These are phyloP conservation scores for Fusarium circinatum DNA, from an alignment of 2,329 filamentous ascomycete species.

Conservation along the genomic window DNA sequence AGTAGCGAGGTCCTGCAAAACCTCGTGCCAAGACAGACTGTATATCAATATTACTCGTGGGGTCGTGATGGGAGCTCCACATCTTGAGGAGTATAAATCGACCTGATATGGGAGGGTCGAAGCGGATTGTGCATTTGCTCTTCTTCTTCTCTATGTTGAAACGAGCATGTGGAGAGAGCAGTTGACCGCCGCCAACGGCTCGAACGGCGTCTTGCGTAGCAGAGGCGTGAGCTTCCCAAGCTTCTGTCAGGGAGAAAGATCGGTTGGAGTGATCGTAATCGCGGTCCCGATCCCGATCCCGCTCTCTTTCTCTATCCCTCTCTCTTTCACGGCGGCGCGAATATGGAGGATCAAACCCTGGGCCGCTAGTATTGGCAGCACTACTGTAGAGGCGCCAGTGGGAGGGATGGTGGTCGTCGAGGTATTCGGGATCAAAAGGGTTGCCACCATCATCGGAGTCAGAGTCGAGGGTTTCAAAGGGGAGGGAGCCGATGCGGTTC, in stretches of 20 bases:
- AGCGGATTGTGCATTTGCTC: slow-evolving; percentile 86
- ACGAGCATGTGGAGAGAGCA: slow-evolving; percentile 78
- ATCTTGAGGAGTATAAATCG: slow-evolving; percentile 89
- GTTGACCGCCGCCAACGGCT: slow-evolving; percentile 66
- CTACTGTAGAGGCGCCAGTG: slow-evolving; percentile 40
- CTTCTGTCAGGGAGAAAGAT: slow-evolving; percentile 46
- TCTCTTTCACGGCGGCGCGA: slow-evolving; percentile 30
- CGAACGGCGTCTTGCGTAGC: slow-evolving; percentile 67
- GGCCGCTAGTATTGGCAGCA: slow-evolving; percentile 19
- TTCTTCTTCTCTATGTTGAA: slow-evolving; percentile 88
- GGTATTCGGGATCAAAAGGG: slow-evolving; percentile 44
- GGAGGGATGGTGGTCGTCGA: slow-evolving; percentile 41
- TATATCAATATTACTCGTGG: slow-evolving; percentile 82
- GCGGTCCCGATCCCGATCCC: slow-evolving; percentile 15
- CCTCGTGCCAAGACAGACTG: slow-evolving; percentile 86
- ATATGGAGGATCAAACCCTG: slow-evolving; percentile 25
- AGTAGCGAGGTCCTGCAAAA: slow-evolving; percentile 86
- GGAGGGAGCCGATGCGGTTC: slow-evolving; percentile 64
- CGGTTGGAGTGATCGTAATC: slow-evolving; percentile 32
- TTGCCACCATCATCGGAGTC: slow-evolving; percentile 47
- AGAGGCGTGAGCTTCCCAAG: slow-evolving; percentile 60
- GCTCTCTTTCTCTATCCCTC: slow-evolving; percentile 31
- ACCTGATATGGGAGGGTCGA: slow-evolving; percentile 83
- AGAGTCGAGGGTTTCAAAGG: slow-evolving; percentile 62
- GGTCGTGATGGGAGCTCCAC: slow-evolving; percentile 79